phyloP scores from a whole-genome alignment of 768 basidiomycete genomes.

The Nevesoporus exiguus region DNA sequence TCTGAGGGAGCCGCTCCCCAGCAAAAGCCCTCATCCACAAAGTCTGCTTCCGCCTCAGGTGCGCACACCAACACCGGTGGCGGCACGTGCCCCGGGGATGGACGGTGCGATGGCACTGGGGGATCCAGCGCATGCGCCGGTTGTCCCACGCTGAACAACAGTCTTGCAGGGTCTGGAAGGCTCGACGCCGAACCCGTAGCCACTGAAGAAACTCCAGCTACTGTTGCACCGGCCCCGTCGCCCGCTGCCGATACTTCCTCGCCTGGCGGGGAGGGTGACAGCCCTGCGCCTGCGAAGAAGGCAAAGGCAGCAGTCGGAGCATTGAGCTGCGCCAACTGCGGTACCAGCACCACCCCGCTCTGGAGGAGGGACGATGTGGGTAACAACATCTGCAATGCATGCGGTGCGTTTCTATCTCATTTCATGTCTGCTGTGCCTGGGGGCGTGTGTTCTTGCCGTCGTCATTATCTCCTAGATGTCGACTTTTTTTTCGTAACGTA shows the following conservation, averaged over 20 bases:
- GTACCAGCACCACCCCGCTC: slow-evolving; percentile 83
- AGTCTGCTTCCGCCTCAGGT: slow-evolving; percentile 30
- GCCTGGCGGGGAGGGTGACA: slow-evolving; percentile 28
- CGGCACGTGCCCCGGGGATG: slow-evolving; percentile 97
- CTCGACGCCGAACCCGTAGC: slow-evolving; percentile 36
- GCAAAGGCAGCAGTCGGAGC: slow-evolving; percentile 57
- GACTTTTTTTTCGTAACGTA: slow-evolving; percentile 20
- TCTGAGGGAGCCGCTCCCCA: slow-evolving; percentile 24
- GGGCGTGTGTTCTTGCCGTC: slow-evolving; percentile 21
- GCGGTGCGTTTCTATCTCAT: slow-evolving; percentile 57
- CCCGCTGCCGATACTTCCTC: slow-evolving; percentile 37
- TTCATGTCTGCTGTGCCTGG: slow-evolving; percentile 24
- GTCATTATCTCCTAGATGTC: slow-evolving; percentile 5
- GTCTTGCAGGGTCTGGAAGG: slow-evolving; percentile 45
- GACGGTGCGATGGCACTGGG: slow-evolving; percentile 95
- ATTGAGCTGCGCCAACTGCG: slow-evolving; percentile 83
- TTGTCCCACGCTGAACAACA: slow-evolving; percentile 96
- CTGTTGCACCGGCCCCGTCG: slow-evolving; percentile 19
- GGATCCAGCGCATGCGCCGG: slow-evolving; percentile 91
- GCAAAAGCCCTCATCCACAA: slow-evolving; percentile 29
- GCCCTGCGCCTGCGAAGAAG: slow-evolving; percentile 32
- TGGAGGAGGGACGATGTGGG: slow-evolving; percentile 90
- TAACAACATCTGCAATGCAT: slow-evolving; percentile 93
- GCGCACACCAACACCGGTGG: slow-evolving; percentile 30
- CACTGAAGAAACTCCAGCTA: slow-evolving; percentile 20